Evolutionary conservation across 345 rosid species (phyloP), one percentile per base, ranked within the genome.

Genomic region (Geranium rotundifolium): DNA sequence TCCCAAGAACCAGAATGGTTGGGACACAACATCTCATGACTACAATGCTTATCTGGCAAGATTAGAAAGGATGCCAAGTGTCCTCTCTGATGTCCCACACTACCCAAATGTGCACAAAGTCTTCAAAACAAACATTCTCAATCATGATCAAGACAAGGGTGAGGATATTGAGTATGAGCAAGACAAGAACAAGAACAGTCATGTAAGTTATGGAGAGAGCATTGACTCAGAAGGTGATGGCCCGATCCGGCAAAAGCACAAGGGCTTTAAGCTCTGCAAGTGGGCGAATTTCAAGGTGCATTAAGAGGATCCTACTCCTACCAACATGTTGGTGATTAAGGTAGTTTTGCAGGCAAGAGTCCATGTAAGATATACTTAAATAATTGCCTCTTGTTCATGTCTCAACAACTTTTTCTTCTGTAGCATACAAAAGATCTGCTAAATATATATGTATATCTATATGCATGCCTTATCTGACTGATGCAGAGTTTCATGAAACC

Each of bases 51-150:
- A 78, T 56, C 2, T 80, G 15, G 7, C 80, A 0, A 58, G 2
- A 23, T 54, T 76, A 15, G 61, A 69, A 14, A 72, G 74, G 74
- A 56, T 2, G 68, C 68, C 84, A 7, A 79, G 68, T 41, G 20
- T 70, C 19, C 63, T 73, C 19, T 60, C 65, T 5, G 81, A 68
- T 57, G 65, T 60, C 13, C 75, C 84, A 20, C 79, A 68, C 12
- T 82, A 82, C 76, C 87, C 87, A 0, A 74, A 7, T 18, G 76
- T 77, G 19, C 70, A 69, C 75, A 66, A 56, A 56, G 71, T 29
- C 62, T 76, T 84, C 76, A 74, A 79, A 63, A 77, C 69, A 17
- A 71, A 23, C n/a, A 64, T 23, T 29, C 39, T 17, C 1, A 29
- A 56, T 5, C 63, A 54, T n/a, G 27, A 20, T 5, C 56, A 64